A percentile compares a stretch with the other conserved stretches of the same genome.
Conservation (phyloP, 2,329 filamentous ascomycete genomes). For the Colletotrichum abscissum region DNA sequence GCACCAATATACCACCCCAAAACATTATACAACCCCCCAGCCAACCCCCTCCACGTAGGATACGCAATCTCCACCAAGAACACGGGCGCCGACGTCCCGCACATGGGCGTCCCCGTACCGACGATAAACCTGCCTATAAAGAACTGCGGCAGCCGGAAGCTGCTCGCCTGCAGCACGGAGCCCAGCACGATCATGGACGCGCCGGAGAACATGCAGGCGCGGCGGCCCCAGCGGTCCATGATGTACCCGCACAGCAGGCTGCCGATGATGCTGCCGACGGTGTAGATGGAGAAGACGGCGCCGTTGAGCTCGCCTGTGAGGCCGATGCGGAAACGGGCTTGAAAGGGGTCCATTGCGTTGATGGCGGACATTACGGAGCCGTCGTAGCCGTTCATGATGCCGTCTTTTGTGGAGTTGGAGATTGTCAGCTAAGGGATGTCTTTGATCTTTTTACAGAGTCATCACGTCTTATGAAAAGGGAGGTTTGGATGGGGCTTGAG, state of each 20-base stretch:
- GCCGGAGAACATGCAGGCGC: slow-evolving; percentile 36
- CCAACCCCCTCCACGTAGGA: slow-evolving; percentile 37
- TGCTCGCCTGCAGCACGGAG: slow-evolving; percentile 36
- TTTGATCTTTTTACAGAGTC: too few species aligned
- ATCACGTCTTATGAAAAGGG: too few species aligned
- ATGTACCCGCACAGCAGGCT: slow-evolving; percentile 35
- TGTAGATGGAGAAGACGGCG: slow-evolving; percentile 36
- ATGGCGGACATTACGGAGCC: slow-evolving; percentile 37
- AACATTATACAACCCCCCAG: slow-evolving; percentile 37
- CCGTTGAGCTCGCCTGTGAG: slow-evolving; percentile 32
- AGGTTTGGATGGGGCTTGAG: too few species aligned
- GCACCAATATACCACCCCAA: slow-evolving; percentile 38
- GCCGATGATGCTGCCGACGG: slow-evolving; percentile 35
- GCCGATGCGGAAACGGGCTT: slow-evolving; percentile 35
- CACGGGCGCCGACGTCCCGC: slow-evolving; percentile 35
- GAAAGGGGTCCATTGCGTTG: slow-evolving; percentile 37
- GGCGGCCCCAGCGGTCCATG: slow-evolving; percentile 38
- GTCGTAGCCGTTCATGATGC: slow-evolving; percentile 34
- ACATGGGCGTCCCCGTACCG: slow-evolving; percentile 32
- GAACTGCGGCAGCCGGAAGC: slow-evolving; percentile 35
- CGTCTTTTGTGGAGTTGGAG: not conserved
- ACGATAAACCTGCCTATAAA: slow-evolving; percentile 37
- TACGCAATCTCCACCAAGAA: slow-evolving; percentile 38
- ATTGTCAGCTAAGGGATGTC: not conserved
- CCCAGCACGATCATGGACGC: slow-evolving; percentile 34